phyloP scores from a whole-genome alignment of 31 red algal species.

The Asparagopsis taxiformis region DNA sequence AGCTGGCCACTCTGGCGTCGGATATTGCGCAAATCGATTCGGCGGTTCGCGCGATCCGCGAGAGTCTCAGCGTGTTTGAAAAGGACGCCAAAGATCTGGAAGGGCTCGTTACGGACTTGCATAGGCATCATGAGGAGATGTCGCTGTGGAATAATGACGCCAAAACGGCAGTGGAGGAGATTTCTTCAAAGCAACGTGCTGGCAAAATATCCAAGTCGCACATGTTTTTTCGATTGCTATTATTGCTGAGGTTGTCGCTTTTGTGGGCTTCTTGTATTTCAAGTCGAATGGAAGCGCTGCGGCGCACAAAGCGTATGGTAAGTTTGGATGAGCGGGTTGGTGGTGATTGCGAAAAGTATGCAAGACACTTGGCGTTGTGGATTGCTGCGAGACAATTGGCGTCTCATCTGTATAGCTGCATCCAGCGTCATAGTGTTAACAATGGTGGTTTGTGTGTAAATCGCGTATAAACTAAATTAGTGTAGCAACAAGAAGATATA shows the following conservation, averaged over 20 bases:
- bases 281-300: slow-evolving; percentile 19
- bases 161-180: slow-evolving; percentile 12
- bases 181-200: slow-evolving; percentile 12
- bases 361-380: no score
- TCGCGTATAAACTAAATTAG: no score
- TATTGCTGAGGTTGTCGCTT: slow-evolving; percentile 25
- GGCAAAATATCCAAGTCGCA: slow-evolving; percentile 8
- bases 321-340: slow-evolving; percentile 36
- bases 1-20: slow-evolving; percentile 20
- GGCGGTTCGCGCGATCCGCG: slow-evolving; percentile 27
- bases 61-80: slow-evolving; percentile 37
- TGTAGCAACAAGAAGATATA: no score
- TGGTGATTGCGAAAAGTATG: no score
- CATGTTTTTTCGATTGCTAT: slow-evolving; percentile 17
- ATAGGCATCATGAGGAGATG: slow-evolving; percentile 32
- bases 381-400: no score
- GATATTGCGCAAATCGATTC: slow-evolving; percentile 38
- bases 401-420: no score
- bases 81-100: slow-evolving; percentile 25
- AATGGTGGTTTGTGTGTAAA: no score
- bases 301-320: slow-evolving; percentile 40
- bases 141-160: slow-evolving; percentile 16
- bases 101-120: slow-evolving; percentile 17
- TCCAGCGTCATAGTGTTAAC: no score
- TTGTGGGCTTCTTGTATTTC: slow-evolving; percentile 34